Evolutionary conservation across 139 green algal genomes (phyloP).

Genomic region (Eudorina sp.): DNA sequence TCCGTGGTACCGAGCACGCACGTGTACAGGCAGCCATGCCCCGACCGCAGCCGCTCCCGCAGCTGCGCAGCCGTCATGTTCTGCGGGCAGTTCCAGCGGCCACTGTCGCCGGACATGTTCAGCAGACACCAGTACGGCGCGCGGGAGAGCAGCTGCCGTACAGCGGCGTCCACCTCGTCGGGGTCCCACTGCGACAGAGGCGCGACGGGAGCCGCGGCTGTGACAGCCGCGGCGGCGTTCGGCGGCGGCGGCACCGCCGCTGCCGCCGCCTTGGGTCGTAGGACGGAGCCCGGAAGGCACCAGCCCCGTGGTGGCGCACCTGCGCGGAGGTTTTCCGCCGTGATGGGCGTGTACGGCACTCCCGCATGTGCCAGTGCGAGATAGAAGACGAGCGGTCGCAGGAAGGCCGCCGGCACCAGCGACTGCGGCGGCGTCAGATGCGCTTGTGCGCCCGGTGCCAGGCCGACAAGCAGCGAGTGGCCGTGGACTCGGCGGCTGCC

Average conservation of each 20-base stretch:
- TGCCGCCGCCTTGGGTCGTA: neutral
- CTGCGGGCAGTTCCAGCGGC: constrained; percentile 15
- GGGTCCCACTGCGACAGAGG: neutral
- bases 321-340: neutral
- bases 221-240: neutral
- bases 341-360: constrained; percentile 2
- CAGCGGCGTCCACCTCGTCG: neutral
- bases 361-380: constrained; percentile 10
- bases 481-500: constrained; percentile 14
- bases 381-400: constrained; percentile 2
- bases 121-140: constrained; percentile 47
- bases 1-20: neutral
- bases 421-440: neutral
- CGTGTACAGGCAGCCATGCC: neutral
- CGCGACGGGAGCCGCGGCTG: neutral
- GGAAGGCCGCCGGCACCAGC: constrained; percentile 16
- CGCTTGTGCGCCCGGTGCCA: neutral
- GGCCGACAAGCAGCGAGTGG: constrained; percentile 22
- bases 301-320: constrained; percentile 19
- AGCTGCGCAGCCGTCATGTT: neutral
- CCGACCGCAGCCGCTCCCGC: neutral
- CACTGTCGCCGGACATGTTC: neutral
- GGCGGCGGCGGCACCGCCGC: neutral
- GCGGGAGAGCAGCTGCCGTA: neutral
- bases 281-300: constrained; percentile 16